These are phyloP conservation scores for Silene uniflora DNA, from an alignment of 148 eudicot species.

Conservation along the genomic window DNA sequence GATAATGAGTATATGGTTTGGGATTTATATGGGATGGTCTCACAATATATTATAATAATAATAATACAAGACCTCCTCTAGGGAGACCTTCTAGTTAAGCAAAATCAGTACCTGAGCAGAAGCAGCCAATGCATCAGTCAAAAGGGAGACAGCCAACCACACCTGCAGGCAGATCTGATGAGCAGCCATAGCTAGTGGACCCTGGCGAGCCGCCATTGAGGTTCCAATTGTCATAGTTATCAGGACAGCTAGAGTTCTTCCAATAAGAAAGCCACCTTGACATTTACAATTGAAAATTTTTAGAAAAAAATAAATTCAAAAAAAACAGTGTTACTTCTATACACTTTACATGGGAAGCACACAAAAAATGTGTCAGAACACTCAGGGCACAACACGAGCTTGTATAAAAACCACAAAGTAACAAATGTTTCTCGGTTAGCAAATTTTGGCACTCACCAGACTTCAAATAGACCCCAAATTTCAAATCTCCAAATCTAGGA, in stretches of 20 bases:
- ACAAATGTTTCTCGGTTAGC: neutral
- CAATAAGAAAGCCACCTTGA: constrained; percentile 68
- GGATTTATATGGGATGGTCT: neutral
- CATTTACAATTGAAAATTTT: neutral
- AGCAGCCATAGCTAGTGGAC: constrained; percentile 75
- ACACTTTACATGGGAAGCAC: neutral
- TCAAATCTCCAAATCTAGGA: constrained; percentile 65
- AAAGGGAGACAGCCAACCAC: constrained; percentile 76
- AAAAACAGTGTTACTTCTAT: neutral
- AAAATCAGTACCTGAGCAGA: constrained; percentile 69
- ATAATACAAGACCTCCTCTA: neutral
- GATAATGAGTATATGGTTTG: neutral
- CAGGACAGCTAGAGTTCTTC: constrained; percentile 70
- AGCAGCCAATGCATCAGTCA: constrained; percentile 82
- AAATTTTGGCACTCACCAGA: constrained; percentile 55
- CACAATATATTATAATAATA: neutral
- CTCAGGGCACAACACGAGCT: neutral
- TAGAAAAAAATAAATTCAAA: neutral
- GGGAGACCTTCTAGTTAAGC: neutral
- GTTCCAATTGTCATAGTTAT: constrained; percentile 61
- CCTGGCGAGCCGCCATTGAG: constrained; percentile 88
- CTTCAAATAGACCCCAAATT: constrained; percentile 75
- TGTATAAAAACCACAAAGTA: neutral
- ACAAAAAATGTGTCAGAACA: neutral
- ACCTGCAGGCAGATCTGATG: constrained; percentile 80